phyloP scores from a whole-genome alignment of 352 stramenopile genomes.

The Globisporangium paddicum region DNA sequence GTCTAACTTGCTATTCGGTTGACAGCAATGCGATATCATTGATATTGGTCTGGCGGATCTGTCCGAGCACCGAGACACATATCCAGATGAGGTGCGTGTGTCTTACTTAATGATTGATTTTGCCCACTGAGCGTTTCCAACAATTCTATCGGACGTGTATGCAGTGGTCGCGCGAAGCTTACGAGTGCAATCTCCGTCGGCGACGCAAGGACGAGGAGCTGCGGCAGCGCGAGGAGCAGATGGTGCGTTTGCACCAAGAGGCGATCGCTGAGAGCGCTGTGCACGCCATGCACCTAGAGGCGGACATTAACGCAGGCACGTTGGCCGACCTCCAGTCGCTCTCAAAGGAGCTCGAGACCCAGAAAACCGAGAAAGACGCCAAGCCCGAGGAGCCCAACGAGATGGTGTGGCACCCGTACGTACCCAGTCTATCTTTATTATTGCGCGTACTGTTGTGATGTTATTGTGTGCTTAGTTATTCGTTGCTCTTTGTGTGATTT shows the following conservation, averaged over 20 bases:
- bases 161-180: slow-evolving; percentile 59
- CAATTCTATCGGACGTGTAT: background rate
- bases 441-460: background rate
- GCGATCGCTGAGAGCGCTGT: slow-evolving; percentile 67
- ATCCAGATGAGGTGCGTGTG: slow-evolving; percentile 55
- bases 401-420: slow-evolving; percentile 83
- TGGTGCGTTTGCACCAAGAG: slow-evolving; percentile 59
- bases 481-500: background rate
- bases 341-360: slow-evolving; percentile 52
- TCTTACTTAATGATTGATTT: background rate
- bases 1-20: background rate
- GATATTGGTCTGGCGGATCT: slow-evolving; percentile 75
- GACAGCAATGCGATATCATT: slow-evolving; percentile 78
- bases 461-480: background rate
- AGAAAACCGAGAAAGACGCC: slow-evolving; percentile 46
- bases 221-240: slow-evolving; percentile 62
- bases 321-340: slow-evolving; percentile 50
- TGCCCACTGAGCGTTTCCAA: background rate
- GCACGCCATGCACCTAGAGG: slow-evolving; percentile 69
- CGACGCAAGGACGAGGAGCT: slow-evolving; percentile 60
- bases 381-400: slow-evolving; percentile 63
- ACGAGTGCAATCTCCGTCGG: slow-evolving; percentile 43
- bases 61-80: slow-evolving; percentile 57
- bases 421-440: slow-evolving; percentile 2
- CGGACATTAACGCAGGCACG: slow-evolving; percentile 46